Evolutionary conservation across 2,329 filamentous ascomycete species (phyloP).

Genomic region (Diaporthe eres): DNA sequence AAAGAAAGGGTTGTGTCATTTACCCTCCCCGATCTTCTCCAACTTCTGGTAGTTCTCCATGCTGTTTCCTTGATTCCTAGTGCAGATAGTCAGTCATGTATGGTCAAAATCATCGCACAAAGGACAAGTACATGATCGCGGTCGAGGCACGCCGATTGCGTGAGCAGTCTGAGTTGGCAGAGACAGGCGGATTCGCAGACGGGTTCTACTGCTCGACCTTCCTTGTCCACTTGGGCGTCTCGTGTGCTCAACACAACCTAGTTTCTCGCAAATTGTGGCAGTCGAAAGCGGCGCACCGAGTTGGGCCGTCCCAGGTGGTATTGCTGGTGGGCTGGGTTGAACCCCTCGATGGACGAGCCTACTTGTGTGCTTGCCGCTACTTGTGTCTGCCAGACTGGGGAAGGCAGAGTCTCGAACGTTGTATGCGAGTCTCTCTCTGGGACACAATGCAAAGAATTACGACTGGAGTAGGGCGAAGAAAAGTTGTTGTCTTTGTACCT

Average conservation of each 20-base stretch:
- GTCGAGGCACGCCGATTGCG: neutral
- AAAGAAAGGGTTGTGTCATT: conserved; percentile 45
- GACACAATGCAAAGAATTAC: neutral
- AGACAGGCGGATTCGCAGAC: neutral
- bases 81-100: conserved; percentile 11
- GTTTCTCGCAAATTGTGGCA: neutral
- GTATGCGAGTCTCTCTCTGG: neutral
- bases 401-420: neutral
- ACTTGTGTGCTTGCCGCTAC: neutral
- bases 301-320: neutral
- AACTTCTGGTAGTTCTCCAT: conserved; percentile 80
- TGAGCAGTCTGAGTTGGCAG: neutral
- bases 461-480: neutral
- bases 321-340: neutral
- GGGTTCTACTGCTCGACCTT: conserved; percentile 6
- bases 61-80: conserved; percentile 24
- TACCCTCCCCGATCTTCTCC: conserved; percentile 85
- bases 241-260: neutral
- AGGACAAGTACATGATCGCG: conserved; percentile 10
- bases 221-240: conserved; percentile 16
- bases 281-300: neutral
- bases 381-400: neutral
- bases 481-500: conserved; percentile 25
- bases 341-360: neutral
- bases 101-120: neutral